Evolutionary conservation across 768 basidiomycete genomes (phyloP).

Genomic region (Zangia roseola): DNA sequence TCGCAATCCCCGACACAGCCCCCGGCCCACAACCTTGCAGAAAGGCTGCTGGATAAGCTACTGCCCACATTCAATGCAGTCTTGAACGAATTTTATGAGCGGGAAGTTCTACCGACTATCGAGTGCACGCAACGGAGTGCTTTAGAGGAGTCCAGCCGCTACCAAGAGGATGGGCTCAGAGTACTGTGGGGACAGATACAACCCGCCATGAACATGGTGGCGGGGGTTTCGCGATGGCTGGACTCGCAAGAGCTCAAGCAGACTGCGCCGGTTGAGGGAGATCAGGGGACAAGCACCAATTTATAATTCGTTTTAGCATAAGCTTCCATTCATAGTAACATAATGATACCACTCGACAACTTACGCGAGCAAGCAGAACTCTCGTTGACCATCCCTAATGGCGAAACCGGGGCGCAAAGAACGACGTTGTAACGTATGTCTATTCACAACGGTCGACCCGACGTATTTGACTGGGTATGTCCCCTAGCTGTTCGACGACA

Average conservation of each 20-base stretch:
- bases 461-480: slow-evolving; percentile 6
- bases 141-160: slow-evolving; percentile 14
- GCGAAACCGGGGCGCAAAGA: slow-evolving; percentile 6
- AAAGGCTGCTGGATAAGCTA: slow-evolving; percentile 20
- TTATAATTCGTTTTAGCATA: background rate
- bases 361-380: background rate
- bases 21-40: background rate
- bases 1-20: slow-evolving; percentile 1
- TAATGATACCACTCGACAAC: slow-evolving; percentile 13
- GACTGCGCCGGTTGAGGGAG: slow-evolving; percentile 18
- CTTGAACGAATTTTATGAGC: slow-evolving; percentile 24
- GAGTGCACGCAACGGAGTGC: slow-evolving; percentile 8
- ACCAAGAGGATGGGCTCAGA: slow-evolving; percentile 21
- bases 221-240: slow-evolving; percentile 29
- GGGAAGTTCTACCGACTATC: slow-evolving; percentile 21
- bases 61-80: slow-evolving; percentile 17
- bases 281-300: background rate
- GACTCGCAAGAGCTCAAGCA: slow-evolving; percentile 27
- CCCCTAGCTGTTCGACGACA: slow-evolving; percentile 29
- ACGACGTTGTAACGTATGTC: slow-evolving; percentile 32
- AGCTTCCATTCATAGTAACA: slow-evolving; percentile 13
- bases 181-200: slow-evolving; percentile 28
- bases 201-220: slow-evolving; percentile 33
- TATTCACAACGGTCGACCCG: background rate
- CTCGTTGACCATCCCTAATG: background rate